Base-by-base conservation (phyloP, 2,329 filamentous ascomycete species). In the Aspergillus eucalypticola region DNA sequence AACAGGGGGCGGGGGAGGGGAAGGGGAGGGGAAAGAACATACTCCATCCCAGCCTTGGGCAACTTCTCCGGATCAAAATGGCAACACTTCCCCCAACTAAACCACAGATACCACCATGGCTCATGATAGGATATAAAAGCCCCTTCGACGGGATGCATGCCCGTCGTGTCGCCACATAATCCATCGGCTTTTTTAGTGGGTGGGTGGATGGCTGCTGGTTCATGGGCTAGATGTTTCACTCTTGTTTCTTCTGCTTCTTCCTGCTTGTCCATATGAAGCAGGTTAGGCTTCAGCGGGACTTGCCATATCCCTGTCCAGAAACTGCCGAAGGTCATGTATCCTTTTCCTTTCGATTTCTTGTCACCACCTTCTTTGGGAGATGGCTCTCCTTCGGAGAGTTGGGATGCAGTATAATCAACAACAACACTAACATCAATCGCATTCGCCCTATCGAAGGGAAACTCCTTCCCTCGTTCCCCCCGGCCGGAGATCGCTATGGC, bases 241-340 rank as follows among this genome's bases (percentile, higher is more conserved):
- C 32, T 35, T 35, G 0, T 0, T 15, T 35, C 11, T 52, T 72
- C 65, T 15, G 62, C 67, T 8, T 56, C n/a, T n/a, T n/a, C n/a
- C n/a, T 58, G 1, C 63, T 54, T 1, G 69, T 46, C 8, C 73
- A 15, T 44, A 5, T 6, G 13, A 7, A 54, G 38, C 4, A 54
- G 55, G 44, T 72, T 67, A 2, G 64, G 39, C 8, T 60, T 61
- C 60, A 90, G 79, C 38, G 78, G 73, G 1, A 86, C 83, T 69
- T 87, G 84, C 78, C 85, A 89, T 63, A 90, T 81, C 64, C 87
- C 84, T 5, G 77, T 75, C 87, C 88, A 91, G 79, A 89, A 91
- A 46, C 85, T 88, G 46, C 88, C 89, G 62, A 89, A 91, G 54
- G 79, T 84, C 67, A 88, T 73, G 60, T 81, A 81, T 63, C 81